Base-by-base conservation (phyloP, 164 flowering plant species). In the Annona cherimola region DNA sequence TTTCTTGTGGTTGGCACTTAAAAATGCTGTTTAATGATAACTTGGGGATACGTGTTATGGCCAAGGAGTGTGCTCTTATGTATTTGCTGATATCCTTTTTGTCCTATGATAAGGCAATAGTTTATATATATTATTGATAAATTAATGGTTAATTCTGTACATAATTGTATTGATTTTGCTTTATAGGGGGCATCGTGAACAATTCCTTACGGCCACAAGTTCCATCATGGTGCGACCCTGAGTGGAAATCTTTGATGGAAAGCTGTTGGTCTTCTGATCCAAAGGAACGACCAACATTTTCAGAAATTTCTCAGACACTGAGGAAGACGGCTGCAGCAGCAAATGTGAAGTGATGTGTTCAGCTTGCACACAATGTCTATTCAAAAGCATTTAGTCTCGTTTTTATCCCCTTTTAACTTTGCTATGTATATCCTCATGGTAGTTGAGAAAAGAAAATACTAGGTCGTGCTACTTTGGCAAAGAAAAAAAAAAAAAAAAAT, bases 171-270 rank as follows among this genome's bases (percentile, higher is more conserved):
- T 46, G 42, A 19, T 50, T 69, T 69, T 60, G 57, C 70, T 69
- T 20, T 75, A 43, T 75, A 95, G 98, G 99, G 65, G 99, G 99
- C 42, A 95, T 95, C 76, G 98, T 95, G 77, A 88, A 91, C 82
- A 89, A 91, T 81, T 71, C 94, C 63, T 83, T 95, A 64, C 94
- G 99, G 35, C 99, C 99, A 12, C 84, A 91, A 76, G 78, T 86
- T 67, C 99, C 99, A 42, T 75, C 92, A 39, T 93, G 98, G 98
- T 95, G 99, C 75, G 99, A 95, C 83, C 99, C 99, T 54, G 96
- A 95, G 76, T 95, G 99, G 99, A 95, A 86, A 80, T 79, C 91
- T 46, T 79, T 95, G 84, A 95, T 93, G 99, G 92, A 89, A 77
- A 91, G 89, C 77, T 93, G 92, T 81, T 95, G 99, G 99, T 80